Base-by-base conservation (phyloP, 352 stramenopile species). In the Phytophthora sp. region DNA sequence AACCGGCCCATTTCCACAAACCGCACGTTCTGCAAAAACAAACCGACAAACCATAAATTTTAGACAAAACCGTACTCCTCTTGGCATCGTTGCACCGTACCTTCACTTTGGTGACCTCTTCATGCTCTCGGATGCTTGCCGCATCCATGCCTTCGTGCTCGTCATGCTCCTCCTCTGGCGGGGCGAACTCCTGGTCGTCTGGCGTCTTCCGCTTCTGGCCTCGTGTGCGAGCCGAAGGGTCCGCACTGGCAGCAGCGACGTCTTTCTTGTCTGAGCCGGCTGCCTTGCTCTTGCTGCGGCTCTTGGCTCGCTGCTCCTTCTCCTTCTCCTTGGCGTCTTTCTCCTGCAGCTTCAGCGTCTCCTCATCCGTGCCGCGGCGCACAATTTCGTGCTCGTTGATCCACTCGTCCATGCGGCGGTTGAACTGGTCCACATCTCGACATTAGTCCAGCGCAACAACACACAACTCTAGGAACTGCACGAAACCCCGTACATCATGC, bases 71-170 rank as follows among this genome's bases (percentile, higher is more conserved):
- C 26, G 49, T 5, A 43, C n/a, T 67, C 28, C 30, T 51, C 10
- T 13, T 1, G 5, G 26, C n/a, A 24, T 3, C 34, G 7, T 3
- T 24, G 13, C 17, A 6, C 2, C 50, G 17, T 21, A 92, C 86
- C 78, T 98, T 98, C 45, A 98, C 88, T 82, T 98, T 99, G 24
- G 96, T 99, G 11, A 99, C 94, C 64, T 99, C 96, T 65, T 99
- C 97, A 77, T 99, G 97, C 68, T 99, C 97, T 57, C 95, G 89
- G 42, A 99, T 89, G 30, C 90, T 97, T 12, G 92, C 96, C 51
- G 98, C 97, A 74, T 99, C 97, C 76, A 99, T 96, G 28, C 97
- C 97, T 89, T 99, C 96, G 66, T 99, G 97, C 72, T 99, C 97
- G 68, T 99, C 97, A 51, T 99, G 91, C 58, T 98, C 91, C 49